phyloP scores from a whole-genome alignment of 169 alveolate genomes.

The Plasmodium ovale region DNA sequence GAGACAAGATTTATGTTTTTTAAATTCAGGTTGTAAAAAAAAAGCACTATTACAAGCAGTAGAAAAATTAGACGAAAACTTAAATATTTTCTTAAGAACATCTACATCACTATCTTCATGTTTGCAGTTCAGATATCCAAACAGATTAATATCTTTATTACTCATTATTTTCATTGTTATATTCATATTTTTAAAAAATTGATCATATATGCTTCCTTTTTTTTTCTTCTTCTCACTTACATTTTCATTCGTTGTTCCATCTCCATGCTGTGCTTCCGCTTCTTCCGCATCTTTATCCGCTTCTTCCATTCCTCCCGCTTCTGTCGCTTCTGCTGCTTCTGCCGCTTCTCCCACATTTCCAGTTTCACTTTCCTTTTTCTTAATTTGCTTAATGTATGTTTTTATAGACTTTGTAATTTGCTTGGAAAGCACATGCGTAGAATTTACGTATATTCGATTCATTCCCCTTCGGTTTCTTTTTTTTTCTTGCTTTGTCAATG shows the following conservation, averaged over 20 bases:
- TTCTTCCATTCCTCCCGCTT: not conserved
- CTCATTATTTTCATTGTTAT: slow-evolving; percentile 26
- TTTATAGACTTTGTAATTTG: slow-evolving; percentile 56
- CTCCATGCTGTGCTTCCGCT: not conserved
- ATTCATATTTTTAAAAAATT: slow-evolving; percentile 59
- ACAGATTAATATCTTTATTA: slow-evolving; percentile 30
- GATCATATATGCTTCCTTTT: not conserved
- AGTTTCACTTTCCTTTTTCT: slow-evolving; percentile 5
- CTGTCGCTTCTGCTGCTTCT: not conserved
- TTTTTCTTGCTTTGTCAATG: slow-evolving; percentile 78
- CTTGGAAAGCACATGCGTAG: slow-evolving; percentile 36
- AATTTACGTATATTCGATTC: slow-evolving; percentile 40
- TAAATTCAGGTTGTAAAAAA: slow-evolving; percentile 69
- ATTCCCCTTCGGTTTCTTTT: slow-evolving; percentile 80
- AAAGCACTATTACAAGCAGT: slow-evolving; percentile 71
- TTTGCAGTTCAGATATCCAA: slow-evolving; percentile 60
- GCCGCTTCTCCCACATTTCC: not conserved
- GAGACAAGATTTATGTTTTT: slow-evolving; percentile 54
- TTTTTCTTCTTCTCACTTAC: not conserved
- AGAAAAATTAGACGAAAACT: slow-evolving; percentile 50
- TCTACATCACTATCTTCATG: slow-evolving; percentile 72
- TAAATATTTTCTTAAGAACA: slow-evolving; percentile 49
- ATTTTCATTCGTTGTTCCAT: not conserved
- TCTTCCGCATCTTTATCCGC: not conserved
- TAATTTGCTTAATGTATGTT: slow-evolving; percentile 53